phyloP scores from a whole-genome alignment of 1,139 yeast genomes.

The Debaryomycetaceae sp. region DNA sequence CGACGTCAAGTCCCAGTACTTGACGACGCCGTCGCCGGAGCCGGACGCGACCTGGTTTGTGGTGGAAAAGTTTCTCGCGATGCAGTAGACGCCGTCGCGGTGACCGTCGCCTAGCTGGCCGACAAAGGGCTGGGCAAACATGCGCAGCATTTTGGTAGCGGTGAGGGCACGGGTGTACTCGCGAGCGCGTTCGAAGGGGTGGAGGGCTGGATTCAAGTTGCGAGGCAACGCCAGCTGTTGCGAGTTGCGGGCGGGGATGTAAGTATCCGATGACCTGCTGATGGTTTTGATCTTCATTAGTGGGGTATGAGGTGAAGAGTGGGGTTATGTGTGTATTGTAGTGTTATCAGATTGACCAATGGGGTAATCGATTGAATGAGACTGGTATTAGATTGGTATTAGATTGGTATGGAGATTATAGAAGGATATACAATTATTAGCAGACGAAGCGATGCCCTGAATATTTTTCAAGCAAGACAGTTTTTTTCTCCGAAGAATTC shows the following conservation, averaged over 20 bases:
- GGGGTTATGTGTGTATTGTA: background rate
- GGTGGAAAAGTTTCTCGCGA: conserved; percentile 67
- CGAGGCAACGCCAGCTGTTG: conserved; percentile 84
- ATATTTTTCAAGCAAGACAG: no score
- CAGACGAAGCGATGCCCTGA: no score
- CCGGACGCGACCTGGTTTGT: conserved; percentile 80
- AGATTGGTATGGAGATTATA: no score
- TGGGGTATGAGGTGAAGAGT: no score
- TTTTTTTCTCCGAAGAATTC: no score
- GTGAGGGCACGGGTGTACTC: conserved; percentile 92
- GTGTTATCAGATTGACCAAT: background rate
- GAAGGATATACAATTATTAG: no score
- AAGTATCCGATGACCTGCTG: conserved; percentile 80
- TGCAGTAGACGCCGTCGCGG: conserved; percentile 85
- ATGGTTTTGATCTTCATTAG: conserved; percentile 79
- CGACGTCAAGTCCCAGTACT: conserved; percentile 79
- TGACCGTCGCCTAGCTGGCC: conserved; percentile 96
- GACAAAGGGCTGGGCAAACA: conserved; percentile 96
- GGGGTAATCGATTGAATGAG: no score
- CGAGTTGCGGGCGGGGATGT: conserved; percentile 83
- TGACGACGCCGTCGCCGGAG: conserved; percentile 89
- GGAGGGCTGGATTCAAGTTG: conserved; percentile 87
- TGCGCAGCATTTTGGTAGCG: conserved; percentile 89
- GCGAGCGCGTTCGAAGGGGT: conserved; percentile 94
- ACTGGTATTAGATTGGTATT: no score